A percentile compares a stretch with the other conserved stretches of the same genome.
phyloP scores from a whole-genome alignment of 495 filamentous ascomycete genomes.

The Durotheca rogersii region DNA sequence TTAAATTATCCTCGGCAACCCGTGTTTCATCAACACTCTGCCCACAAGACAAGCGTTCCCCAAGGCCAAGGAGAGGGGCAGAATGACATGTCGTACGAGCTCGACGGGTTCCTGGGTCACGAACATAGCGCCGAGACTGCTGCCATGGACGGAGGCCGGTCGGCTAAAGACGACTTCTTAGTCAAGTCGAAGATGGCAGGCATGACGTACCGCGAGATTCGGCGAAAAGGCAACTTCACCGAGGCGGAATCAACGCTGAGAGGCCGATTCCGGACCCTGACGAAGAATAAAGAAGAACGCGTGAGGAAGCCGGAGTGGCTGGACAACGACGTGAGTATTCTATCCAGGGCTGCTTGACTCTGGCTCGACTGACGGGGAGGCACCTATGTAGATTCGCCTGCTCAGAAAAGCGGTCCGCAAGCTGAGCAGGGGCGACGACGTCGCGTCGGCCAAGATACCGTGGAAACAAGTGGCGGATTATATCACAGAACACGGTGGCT shows the following conservation, averaged over 20 bases:
- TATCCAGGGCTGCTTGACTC: not conserved
- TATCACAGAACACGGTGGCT: constrained; percentile 69
- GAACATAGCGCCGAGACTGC: not conserved
- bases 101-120: not conserved
- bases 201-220: constrained; percentile 80
- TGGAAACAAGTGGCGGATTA: constrained; percentile 83
- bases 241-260: constrained; percentile 88
- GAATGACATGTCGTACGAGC: not conserved
- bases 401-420: constrained; percentile 50
- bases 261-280: constrained; percentile 75
- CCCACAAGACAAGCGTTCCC: not conserved
- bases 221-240: constrained; percentile 59
- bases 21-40: not conserved
- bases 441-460: constrained; percentile 55
- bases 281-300: constrained; percentile 70
- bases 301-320: constrained; percentile 79
- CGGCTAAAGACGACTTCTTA: constrained; percentile 62
- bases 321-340: constrained; percentile 68
- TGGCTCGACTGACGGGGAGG: constrained; percentile 11
- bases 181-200: constrained; percentile 63
- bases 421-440: constrained; percentile 33
- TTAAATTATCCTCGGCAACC: not conserved
- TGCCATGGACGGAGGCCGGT: constrained; percentile 9
- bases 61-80: constrained; percentile 4
- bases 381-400: constrained; percentile 46